phyloP scores from a whole-genome alignment of 768 basidiomycete species.

The Coprinellus aureogranulatus region DNA sequence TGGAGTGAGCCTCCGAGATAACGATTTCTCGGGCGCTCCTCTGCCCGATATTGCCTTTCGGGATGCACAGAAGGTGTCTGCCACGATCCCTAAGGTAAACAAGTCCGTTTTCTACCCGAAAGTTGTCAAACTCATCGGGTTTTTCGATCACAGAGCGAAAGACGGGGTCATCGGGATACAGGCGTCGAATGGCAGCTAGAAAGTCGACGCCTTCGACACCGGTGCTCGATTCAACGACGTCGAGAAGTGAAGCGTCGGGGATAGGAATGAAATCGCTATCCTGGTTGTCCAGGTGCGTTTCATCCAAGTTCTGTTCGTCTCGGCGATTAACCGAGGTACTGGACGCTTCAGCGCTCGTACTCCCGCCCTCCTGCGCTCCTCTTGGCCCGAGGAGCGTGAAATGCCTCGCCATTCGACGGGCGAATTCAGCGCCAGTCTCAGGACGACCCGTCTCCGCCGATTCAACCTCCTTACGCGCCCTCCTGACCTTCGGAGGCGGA shows the following conservation, averaged over 20 bases:
- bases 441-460: conserved; percentile 8
- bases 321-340: too few species aligned
- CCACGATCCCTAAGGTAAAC: conserved; percentile 13
- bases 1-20: conserved; percentile 34
- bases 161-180: conserved; percentile 10
- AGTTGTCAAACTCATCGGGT: conserved; percentile 15
- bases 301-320: too few species aligned
- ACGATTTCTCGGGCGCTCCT: conserved; percentile 24
- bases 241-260: not conserved
- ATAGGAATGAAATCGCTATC: not conserved
- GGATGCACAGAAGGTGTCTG: conserved; percentile 17
- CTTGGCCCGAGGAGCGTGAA: conserved; percentile 1
- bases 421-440: conserved; percentile 25
- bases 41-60: conserved; percentile 14
- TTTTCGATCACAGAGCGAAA: conserved; percentile 11
- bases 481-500: too few species aligned
- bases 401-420: conserved; percentile 9
- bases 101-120: conserved; percentile 10
- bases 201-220: not conserved
- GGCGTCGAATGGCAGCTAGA: not conserved
- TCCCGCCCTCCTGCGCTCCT: conserved; percentile 11
- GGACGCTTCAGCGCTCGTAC: not conserved
- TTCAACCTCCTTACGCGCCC: conserved; percentile 9
- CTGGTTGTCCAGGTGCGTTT: too few species aligned
- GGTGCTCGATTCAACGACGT: conserved; percentile 2